A percentile compares a stretch with the other conserved stretches of the same genome.
Conservation (phyloP, 352 stramenopile species). For the Globisporangium barbulae region DNA sequence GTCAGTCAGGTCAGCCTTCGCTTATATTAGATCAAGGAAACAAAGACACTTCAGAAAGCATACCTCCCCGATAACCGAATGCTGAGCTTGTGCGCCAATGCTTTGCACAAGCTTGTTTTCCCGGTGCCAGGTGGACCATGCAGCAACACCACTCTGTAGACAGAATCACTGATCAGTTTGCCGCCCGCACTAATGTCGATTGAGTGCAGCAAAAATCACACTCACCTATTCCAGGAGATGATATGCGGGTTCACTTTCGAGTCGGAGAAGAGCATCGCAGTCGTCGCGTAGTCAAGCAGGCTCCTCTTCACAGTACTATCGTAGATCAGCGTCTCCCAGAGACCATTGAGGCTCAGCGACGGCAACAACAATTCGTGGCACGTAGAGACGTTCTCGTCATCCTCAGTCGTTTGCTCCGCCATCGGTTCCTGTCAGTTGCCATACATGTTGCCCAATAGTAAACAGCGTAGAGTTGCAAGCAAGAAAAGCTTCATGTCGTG, state of each 20-base stretch:
- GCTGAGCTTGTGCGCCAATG: conserved; percentile 90
- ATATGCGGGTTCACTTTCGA: conserved; percentile 83
- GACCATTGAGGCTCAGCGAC: conserved; percentile 52
- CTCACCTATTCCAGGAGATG: conserved; percentile 87
- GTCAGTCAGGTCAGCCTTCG: neutral
- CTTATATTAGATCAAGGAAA: neutral
- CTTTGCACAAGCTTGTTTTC: conserved; percentile 92
- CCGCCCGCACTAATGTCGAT: neutral
- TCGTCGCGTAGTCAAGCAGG: conserved; percentile 88
- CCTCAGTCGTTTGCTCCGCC: conserved; percentile 70
- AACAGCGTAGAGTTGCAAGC: neutral
- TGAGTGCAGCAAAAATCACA: neutral
- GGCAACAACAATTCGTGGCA: conserved; percentile 78
- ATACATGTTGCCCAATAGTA: conserved; percentile 4
- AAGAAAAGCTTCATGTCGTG: neutral
- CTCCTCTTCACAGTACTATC: conserved; percentile 71
- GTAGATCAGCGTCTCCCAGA: conserved; percentile 89
- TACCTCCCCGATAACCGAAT: conserved; percentile 81
- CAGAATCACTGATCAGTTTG: neutral
- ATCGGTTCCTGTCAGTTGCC: conserved; percentile 40
- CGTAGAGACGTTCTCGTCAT: conserved; percentile 78
- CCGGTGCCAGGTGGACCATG: conserved; percentile 92
- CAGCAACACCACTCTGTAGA: conserved; percentile 74
- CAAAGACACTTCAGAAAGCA: neutral
- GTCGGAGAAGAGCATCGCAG: conserved; percentile 89